A percentile compares a stretch with the other conserved stretches of the same genome.
These are phyloP conservation scores for Russula compacta DNA, from an alignment of 768 basidiomycete species.

Conservation along the genomic window DNA sequence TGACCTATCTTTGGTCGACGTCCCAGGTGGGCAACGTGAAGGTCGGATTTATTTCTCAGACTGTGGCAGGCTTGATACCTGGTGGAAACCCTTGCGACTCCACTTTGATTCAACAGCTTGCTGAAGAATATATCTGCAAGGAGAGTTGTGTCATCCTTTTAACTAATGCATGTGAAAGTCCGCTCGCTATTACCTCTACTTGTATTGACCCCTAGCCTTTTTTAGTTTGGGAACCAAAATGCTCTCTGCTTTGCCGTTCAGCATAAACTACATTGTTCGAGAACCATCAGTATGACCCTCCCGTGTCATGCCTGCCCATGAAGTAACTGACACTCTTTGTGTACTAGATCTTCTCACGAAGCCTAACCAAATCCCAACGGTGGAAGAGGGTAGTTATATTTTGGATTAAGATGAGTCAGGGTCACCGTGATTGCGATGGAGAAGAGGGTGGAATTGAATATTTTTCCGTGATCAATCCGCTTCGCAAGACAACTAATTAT, in stretches of 20 bases:
- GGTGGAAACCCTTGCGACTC: slow-evolving; percentile 49
- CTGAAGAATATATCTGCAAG: slow-evolving; percentile 48
- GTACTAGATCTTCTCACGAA: slow-evolving; percentile 10
- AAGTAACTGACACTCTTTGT: neutral
- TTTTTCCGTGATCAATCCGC: slow-evolving; percentile 17
- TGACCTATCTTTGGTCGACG: slow-evolving; percentile 34
- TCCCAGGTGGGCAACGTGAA: slow-evolving; percentile 28
- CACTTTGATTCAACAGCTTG: slow-evolving; percentile 48
- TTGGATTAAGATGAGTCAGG: slow-evolving; percentile 5
- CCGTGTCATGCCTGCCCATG: neutral
- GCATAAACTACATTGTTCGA: slow-evolving; percentile 50
- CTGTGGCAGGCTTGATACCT: slow-evolving; percentile 44
- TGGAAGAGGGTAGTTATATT: slow-evolving; percentile 10
- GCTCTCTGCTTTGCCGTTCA: slow-evolving; percentile 54
- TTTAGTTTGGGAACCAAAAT: slow-evolving; percentile 59
- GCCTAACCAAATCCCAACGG: slow-evolving; percentile 9
- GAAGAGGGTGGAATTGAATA: neutral
- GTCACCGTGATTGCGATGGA: neutral
- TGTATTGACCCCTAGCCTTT: neutral
- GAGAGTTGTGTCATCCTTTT: slow-evolving; percentile 58
- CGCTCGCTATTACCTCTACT: slow-evolving; percentile 15
- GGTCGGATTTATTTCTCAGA: neutral
- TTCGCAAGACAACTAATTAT: slow-evolving; percentile 15
- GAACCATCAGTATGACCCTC: slow-evolving; percentile 52
- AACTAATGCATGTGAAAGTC: slow-evolving; percentile 57